Percentiles rank a stretch among this genome's conserved stretches.
Conservation (phyloP, 345 rosid species). For the Salix arbutifolia region DNA sequence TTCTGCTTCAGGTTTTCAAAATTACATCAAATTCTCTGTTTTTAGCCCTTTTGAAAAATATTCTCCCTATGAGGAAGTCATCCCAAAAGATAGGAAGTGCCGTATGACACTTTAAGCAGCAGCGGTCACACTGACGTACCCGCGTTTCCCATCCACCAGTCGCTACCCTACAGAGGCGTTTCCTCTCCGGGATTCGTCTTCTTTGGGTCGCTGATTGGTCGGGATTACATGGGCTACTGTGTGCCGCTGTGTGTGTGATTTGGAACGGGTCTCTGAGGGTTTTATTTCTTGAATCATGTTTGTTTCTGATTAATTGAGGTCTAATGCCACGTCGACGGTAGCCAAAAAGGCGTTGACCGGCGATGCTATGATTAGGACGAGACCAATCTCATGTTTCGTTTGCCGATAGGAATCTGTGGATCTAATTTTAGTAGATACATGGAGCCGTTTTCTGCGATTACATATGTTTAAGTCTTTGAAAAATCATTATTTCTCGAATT, state of each 20-base stretch:
- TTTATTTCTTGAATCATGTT: neutral
- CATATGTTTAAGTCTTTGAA: constrained; percentile 12
- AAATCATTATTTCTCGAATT: neutral
- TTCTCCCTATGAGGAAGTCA: constrained; percentile 42
- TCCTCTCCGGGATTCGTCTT: constrained; percentile 15
- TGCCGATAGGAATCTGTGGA: constrained; percentile 66
- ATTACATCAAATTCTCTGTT: neutral
- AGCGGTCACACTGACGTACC: constrained; percentile 13
- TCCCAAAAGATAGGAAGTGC: constrained; percentile 65
- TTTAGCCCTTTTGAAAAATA: neutral
- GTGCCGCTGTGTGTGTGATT: constrained; percentile 44
- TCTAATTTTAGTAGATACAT: constrained; percentile 22
- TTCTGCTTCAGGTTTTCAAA: neutral
- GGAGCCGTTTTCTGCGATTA: constrained; percentile 68
- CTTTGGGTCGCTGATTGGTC: constrained; percentile 5
- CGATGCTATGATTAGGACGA: constrained; percentile 60
- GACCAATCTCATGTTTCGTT: constrained; percentile 39
- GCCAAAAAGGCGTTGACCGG: constrained; percentile 46
- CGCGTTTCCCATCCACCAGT: constrained; percentile 21
- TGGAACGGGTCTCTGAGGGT: constrained; percentile 62
- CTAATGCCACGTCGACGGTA: constrained; percentile 62
- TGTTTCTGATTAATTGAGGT: constrained; percentile 6
- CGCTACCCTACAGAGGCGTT: constrained; percentile 3
- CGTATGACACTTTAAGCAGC: constrained; percentile 54
- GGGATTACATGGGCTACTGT: constrained; percentile 15